Evolutionary conservation across 2,329 filamentous ascomycete species (phyloP).

Genomic region (Penicillium oxalicum): DNA sequence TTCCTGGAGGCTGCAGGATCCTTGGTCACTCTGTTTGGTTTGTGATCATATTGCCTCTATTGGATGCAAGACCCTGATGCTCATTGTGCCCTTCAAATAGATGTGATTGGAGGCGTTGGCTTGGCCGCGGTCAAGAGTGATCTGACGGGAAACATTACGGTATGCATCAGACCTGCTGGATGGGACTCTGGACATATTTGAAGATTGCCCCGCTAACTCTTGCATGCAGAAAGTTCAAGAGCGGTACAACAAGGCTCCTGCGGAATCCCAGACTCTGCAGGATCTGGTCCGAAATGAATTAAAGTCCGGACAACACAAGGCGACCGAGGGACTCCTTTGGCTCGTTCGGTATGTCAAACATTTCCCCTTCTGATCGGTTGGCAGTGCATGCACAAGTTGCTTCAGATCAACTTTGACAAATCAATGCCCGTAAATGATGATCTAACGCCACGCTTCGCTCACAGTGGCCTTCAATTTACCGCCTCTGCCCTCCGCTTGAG

Average conservation of each 20-base stretch:
- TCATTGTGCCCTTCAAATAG: slow-evolving; percentile 32
- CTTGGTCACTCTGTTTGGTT: slow-evolving; percentile 81
- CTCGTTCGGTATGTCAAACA: slow-evolving; percentile 62
- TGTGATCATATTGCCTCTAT: slow-evolving; percentile 9
- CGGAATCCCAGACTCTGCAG: slow-evolving; percentile 77
- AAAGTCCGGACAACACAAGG: slow-evolving; percentile 79
- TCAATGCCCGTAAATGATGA: too few species aligned
- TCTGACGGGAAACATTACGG: slow-evolving; percentile 86
- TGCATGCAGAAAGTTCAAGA: slow-evolving; percentile 73
- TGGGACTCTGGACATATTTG: background rate
- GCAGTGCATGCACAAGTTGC: too few species aligned
- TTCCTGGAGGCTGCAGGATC: slow-evolving; percentile 91
- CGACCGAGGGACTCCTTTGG: slow-evolving; percentile 88
- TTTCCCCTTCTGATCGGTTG: too few species aligned
- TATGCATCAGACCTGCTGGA: slow-evolving; percentile 33
- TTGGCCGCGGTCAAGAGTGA: slow-evolving; percentile 90
- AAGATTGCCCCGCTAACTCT: too few species aligned
- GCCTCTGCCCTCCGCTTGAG: slow-evolving; percentile 76
- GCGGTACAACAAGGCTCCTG: slow-evolving; percentile 69
- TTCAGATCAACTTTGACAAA: too few species aligned
- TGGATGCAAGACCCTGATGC: background rate
- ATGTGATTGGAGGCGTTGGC: slow-evolving; percentile 61
- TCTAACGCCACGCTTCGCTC: background rate
- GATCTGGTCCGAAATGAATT: slow-evolving; percentile 80
- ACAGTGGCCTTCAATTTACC: slow-evolving; percentile 89